Evolutionary conservation across 2,329 filamentous ascomycete species (phyloP), one percentile per base, ranked within the genome.

Genomic region (Sporothrix sp.): DNA sequence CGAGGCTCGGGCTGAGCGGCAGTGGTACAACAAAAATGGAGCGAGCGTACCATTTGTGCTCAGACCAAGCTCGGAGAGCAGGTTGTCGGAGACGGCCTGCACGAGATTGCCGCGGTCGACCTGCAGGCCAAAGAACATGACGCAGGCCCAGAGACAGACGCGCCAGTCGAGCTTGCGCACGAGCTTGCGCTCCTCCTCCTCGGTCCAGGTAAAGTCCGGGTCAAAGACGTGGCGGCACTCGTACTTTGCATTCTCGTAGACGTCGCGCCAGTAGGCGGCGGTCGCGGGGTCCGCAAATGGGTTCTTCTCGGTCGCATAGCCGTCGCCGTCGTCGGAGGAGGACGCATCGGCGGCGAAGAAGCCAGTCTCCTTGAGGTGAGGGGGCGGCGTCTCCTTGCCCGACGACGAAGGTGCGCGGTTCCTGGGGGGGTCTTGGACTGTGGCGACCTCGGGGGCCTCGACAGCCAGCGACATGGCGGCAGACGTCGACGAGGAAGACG

Each of bases 71-170:
- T 80, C 81, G 55, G 63, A 66, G 4, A 85, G 64, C 65, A 84
- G 73, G 52, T 79, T 81, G 61, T 82, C 79, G 0, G 75, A 76
- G 14, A 79, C 65, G 8, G 78, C 81, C 60, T 80, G 79, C 3
- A 57, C 54, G 11, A 83, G 68, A 57, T 83, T 84, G 25, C 73
- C 72, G 20, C 80, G 68, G 61, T 83, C 78, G 23, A 82, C 66
- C 56, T 83, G 75, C 6, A 83, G 68, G 1, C 74, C 75, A 56
- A 81, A 79, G 60, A 82, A 82, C 63, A 81, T 81, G 28, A 81
- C 55, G 52, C 75, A 79, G 61, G 67, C 66, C 67, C 68, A 70
- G 6, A 68, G 52, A 35, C 65, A 68, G 9, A 69, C 65, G 27
- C 62, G 60, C 63, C 61, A 66, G 56, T 70, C 68, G 9, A 68